phyloP scores from a whole-genome alignment of 768 basidiomycete species.

The Lentinula detonsa region DNA sequence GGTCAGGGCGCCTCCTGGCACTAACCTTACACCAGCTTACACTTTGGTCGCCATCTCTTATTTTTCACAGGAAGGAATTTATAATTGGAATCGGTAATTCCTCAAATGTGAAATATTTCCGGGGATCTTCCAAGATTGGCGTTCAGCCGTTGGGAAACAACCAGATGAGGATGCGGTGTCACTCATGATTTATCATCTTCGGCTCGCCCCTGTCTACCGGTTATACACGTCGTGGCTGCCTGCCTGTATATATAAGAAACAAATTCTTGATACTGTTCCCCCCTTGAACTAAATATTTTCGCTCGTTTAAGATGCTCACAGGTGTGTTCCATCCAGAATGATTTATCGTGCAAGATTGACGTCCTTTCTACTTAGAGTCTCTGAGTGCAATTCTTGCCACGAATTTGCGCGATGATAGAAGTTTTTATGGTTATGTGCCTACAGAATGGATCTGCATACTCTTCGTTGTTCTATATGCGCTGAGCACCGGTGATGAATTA shows the following conservation, averaged over 20 bases:
- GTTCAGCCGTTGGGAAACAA: background rate
- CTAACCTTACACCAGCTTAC: too few relatives aligned
- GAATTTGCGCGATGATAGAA: background rate
- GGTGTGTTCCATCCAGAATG: background rate
- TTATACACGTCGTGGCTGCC: background rate
- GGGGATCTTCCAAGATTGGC: background rate
- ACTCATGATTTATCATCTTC: background rate
- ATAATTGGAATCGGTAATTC: too few relatives aligned
- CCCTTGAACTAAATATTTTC: too few relatives aligned
- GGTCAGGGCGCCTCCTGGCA: too few relatives aligned
- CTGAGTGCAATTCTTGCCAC: background rate
- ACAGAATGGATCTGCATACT: conserved; percentile 23
- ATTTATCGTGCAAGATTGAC: too few relatives aligned
- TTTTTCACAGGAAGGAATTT: too few relatives aligned
- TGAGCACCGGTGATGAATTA: conserved; percentile 10
- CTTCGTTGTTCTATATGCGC: conserved; percentile 18
- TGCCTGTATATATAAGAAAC: too few relatives aligned
- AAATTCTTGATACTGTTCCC: too few relatives aligned
- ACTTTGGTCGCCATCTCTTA: too few relatives aligned
- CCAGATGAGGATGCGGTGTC: background rate
- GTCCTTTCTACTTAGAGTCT: background rate
- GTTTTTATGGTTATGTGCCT: conserved; percentile 20
- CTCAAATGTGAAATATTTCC: too few relatives aligned
- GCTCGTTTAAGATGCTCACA: background rate
- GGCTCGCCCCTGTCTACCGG: background rate